Conservation (phyloP, 2,329 filamentous ascomycete genomes). For the Trichoderma koningii region DNA sequence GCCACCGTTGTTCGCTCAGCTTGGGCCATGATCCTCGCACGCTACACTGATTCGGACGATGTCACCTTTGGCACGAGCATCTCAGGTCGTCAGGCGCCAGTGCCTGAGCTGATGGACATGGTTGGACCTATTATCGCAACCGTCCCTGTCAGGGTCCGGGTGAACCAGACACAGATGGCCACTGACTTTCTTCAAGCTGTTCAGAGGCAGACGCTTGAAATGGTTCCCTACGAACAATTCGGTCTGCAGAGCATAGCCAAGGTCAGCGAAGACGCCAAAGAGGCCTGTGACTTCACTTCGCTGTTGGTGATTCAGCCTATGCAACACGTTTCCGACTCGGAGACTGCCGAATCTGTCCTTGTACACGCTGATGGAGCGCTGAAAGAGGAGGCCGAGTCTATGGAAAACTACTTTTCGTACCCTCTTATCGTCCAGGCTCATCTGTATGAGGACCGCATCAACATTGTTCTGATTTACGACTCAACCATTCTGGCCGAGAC, state of each 20-base stretch:
- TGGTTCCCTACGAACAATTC: slow-evolving; percentile 31
- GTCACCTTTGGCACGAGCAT: slow-evolving; percentile 30
- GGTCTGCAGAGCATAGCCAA: slow-evolving; percentile 32
- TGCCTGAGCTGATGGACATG: slow-evolving; percentile 29
- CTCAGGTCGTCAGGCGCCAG: slow-evolving; percentile 31
- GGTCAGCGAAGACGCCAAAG: slow-evolving; percentile 23
- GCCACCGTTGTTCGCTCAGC: slow-evolving; percentile 35
- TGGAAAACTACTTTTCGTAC: slow-evolving; percentile 20
- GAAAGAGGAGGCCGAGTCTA: not conserved
- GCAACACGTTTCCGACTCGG: slow-evolving; percentile 1
- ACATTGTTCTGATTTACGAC: slow-evolving; percentile 13
- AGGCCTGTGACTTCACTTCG: slow-evolving; percentile 30
- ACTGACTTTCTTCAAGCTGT: slow-evolving; percentile 17
- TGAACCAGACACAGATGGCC: not conserved
- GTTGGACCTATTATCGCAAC: slow-evolving; percentile 28
- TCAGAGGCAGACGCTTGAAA: slow-evolving; percentile 27
- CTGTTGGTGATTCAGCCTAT: slow-evolving; percentile 29
- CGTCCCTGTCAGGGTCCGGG: slow-evolving; percentile 19
- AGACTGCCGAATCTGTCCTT: not conserved
- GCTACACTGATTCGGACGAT: slow-evolving; percentile 39
- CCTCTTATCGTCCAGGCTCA: slow-evolving; percentile 22
- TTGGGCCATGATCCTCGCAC: slow-evolving; percentile 40
- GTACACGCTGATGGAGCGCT: not conserved
- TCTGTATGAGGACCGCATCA: slow-evolving; percentile 5
- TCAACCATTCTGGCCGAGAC: not conserved